These are phyloP conservation scores for Oidiodendron maius DNA, from an alignment of 495 filamentous ascomycete species.

Conservation along the genomic window DNA sequence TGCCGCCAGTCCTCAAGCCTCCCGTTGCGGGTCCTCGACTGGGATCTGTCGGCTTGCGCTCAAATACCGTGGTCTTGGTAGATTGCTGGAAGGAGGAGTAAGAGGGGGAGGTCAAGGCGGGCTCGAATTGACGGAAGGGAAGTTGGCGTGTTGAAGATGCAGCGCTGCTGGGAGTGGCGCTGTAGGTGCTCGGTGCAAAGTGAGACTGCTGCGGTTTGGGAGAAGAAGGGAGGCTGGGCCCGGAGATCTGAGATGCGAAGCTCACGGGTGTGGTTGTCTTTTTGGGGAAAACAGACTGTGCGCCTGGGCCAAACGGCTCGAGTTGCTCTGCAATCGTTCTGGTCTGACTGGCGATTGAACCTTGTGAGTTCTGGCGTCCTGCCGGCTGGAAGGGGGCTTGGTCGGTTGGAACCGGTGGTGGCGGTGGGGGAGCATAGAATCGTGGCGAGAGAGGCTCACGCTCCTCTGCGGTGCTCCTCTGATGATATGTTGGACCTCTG, in stretches of 20 bases:
- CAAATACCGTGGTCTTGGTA: constrained; percentile 76
- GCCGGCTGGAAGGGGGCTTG: constrained; percentile 31
- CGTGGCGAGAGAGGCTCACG: constrained; percentile 46
- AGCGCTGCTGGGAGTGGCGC: constrained; percentile 20
- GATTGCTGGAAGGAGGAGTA: constrained; percentile 27
- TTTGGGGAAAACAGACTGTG: neutral
- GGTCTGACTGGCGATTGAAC: constrained; percentile 13
- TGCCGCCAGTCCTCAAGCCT: constrained; percentile 33
- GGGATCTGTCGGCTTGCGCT: constrained; percentile 41
- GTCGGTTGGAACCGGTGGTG: constrained; percentile 37
- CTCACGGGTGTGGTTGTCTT: constrained; percentile 11
- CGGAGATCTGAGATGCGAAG: constrained; percentile 5
- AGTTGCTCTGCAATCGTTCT: constrained; percentile 18
- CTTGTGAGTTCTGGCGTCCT: constrained; percentile 9
- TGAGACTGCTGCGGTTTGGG: constrained; percentile 17
- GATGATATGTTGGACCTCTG: constrained; percentile 44
- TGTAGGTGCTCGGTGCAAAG: constrained; percentile 6
- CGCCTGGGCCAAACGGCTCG: constrained; percentile 2
- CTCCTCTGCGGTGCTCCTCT: constrained; percentile 29
- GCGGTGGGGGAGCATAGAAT: constrained; percentile 40
- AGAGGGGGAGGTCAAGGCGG: constrained; percentile 41
- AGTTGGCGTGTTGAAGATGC: constrained; percentile 38
- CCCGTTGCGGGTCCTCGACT: constrained; percentile 34
- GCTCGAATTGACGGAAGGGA: constrained; percentile 58
- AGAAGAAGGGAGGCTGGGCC: constrained; percentile 15